Evolutionary conservation across 169 alveolate species (phyloP).

Genomic region (Plasmodium relictum): DNA sequence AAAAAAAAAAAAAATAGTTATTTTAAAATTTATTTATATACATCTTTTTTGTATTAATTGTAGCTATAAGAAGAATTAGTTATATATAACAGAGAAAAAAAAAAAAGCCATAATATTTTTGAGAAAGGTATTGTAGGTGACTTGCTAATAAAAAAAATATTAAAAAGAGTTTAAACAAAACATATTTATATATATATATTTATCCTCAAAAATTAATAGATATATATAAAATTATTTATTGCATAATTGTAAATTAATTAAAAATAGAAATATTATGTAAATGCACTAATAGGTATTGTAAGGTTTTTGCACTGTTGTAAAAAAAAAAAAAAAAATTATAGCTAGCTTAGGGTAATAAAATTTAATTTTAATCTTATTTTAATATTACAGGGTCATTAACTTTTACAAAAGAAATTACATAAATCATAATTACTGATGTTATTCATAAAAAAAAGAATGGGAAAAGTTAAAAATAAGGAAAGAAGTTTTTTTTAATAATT

Average conservation of each 20-base stretch:
- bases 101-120: constrained; percentile 33
- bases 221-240: constrained; percentile 33
- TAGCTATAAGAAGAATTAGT: constrained; percentile 52
- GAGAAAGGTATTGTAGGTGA: constrained; percentile 49
- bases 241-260: not conserved
- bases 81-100: constrained; percentile 13
- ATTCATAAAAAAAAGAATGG: constrained; percentile 18
- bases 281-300: constrained; percentile 43
- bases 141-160: constrained; percentile 18
- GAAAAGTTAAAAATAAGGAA: not conserved
- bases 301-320: constrained; percentile 74
- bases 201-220: constrained; percentile 25
- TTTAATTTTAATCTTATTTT: constrained; percentile 31
- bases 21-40: constrained; percentile 31
- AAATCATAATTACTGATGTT: constrained; percentile 30
- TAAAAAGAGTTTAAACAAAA: constrained; percentile 27
- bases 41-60: constrained; percentile 32
- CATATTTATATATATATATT: constrained; percentile 12
- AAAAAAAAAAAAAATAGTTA: constrained; percentile 52
- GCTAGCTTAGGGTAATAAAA: constrained; percentile 71
- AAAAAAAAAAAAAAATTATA: constrained; percentile 66
- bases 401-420: constrained; percentile 20
- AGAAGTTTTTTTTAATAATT: not conserved
- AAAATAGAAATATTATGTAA: constrained; percentile 56
- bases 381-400: constrained; percentile 47